Evolutionary conservation across 1,284 basidiomycete species (phyloP), one percentile per base, ranked within the genome.

Genomic region (Leucoagaricus sp.): DNA sequence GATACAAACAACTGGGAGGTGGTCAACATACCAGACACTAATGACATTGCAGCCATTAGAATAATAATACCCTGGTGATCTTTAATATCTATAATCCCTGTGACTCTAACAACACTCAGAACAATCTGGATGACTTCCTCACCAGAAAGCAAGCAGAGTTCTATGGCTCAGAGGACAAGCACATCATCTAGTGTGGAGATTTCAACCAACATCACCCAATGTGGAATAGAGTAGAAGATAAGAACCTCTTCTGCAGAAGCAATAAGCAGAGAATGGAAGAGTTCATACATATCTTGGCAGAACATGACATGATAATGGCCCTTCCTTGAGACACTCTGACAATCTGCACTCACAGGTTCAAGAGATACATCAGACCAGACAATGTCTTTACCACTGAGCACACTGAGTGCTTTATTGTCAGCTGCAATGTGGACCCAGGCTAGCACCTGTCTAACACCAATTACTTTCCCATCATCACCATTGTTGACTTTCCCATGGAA

Each of bases 171-270:
- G 42, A 34, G n/a, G 55, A 29, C 2, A 46, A 36, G 8, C 58
- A 58, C 26, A 50, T 63, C 4, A 26, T 67, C 13, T 77, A 72
- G 73, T 59, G 70, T 0, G 79, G 78, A 0, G 78, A 82, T 63
- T 81, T 82, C 70, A 82, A 82, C 64, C 62, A 73, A 0, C 80
- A 83, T 60, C 77, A 82, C 65, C 75, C 73, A 0, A 25, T 72
- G 0, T 83, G 79, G 80, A 69, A 73, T 3, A 53, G 60, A 0
- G 67, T 72, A 9, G 23, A 57, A 0, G 79, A 82, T 56, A 4
- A 50, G 0, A 74, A 74, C 25, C 70, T 79, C 0, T 72, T 79
- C 58, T 73, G 67, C 44, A 29, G 21, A 4, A 36, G 40, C 23
- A 62, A 58, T 4, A 26, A 58, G 2, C 33, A 57, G 2, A 40